phyloP scores from a whole-genome alignment of 495 filamentous ascomycete species.

The Choiromyces venosus region DNA sequence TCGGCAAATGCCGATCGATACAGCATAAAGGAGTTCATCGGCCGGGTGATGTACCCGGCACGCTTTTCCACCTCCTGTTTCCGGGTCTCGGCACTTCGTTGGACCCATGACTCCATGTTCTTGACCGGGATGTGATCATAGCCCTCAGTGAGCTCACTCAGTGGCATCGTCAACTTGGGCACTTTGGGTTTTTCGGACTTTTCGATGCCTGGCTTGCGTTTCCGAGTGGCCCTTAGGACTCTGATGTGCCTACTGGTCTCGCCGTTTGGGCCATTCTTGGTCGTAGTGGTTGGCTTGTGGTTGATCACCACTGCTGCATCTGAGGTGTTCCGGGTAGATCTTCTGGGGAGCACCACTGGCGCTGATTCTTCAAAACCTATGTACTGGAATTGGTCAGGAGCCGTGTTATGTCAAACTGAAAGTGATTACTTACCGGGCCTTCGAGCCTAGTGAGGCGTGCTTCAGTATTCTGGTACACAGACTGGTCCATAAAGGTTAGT shows the following conservation, averaged over 20 bases:
- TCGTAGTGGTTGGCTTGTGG: constrained; percentile 20
- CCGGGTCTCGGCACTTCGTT: constrained; percentile 61
- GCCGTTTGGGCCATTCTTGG: constrained; percentile 24
- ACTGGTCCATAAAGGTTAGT: not conserved
- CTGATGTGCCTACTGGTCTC: constrained; percentile 28
- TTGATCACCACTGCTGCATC: constrained; percentile 20
- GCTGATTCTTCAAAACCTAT: not conserved
- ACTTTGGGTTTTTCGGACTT: constrained; percentile 46
- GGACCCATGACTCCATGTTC: constrained; percentile 80
- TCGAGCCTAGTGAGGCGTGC: not conserved
- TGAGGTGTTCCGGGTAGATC: constrained; percentile 9
- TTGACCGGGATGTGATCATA: constrained; percentile 58
- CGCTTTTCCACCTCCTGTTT: constrained; percentile 63
- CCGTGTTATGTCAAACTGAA: not conserved
- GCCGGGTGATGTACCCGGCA: constrained; percentile 72
- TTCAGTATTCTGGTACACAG: not conserved
- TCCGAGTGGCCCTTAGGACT: constrained; percentile 25
- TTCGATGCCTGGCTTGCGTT: constrained; percentile 30
- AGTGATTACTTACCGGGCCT: not conserved
- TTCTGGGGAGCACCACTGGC: constrained; percentile 7
- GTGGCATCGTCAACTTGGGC: constrained; percentile 57
- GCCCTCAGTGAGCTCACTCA: constrained; percentile 72
- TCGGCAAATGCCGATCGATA: constrained; percentile 92
- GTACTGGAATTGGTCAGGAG: not conserved
- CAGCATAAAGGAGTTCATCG: constrained; percentile 99